Conservation (phyloP, 2,329 filamentous ascomycete genomes). For the Aspergillus niger region DNA sequence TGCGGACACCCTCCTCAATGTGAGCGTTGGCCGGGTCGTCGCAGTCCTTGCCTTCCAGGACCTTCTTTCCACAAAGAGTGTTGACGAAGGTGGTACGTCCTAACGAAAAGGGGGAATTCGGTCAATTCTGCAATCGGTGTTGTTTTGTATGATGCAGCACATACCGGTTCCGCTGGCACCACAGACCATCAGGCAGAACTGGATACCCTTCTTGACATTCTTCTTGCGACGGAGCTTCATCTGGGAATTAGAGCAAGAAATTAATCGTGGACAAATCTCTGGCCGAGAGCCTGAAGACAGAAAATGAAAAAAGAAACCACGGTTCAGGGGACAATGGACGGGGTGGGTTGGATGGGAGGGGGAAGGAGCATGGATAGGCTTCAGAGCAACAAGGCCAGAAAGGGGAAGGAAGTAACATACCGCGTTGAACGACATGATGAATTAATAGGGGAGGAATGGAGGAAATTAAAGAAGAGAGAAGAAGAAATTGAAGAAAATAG, state of each 20-base stretch:
- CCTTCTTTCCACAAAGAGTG: conserved; percentile 94
- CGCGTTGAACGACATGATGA: conserved; percentile 57
- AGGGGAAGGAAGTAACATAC: conserved; percentile 46
- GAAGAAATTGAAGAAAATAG: conserved; percentile 22
- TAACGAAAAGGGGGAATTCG: conserved; percentile 40
- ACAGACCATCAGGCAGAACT: conserved; percentile 99
- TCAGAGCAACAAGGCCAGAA: conserved; percentile 22
- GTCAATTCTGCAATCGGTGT: conserved; percentile 18
- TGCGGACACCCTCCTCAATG: conserved; percentile 94
- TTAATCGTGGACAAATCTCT: conserved; percentile 9
- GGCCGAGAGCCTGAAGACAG: neutral
- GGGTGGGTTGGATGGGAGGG: conserved; percentile 16
- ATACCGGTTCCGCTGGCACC: conserved; percentile 97
- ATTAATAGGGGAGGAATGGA: conserved; percentile 28
- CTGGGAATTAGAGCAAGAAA: conserved; percentile 44
- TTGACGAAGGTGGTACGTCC: conserved; percentile 99
- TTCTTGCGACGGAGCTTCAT: conserved; percentile 99
- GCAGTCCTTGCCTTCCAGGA: conserved; percentile 86
- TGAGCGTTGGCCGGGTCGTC: conserved; percentile 89
- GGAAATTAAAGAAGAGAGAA: conserved; percentile 23
- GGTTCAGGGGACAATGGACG: conserved; percentile 20
- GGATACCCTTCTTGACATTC: conserved; percentile 99
- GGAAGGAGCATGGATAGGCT: conserved; percentile 18
- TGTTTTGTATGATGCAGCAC: conserved; percentile 27
- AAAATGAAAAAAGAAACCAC: neutral